A percentile compares a stretch with the other conserved stretches of the same genome.
phyloP scores from a whole-genome alignment of 2,329 filamentous ascomycete genomes.

The Penicillium sp. region DNA sequence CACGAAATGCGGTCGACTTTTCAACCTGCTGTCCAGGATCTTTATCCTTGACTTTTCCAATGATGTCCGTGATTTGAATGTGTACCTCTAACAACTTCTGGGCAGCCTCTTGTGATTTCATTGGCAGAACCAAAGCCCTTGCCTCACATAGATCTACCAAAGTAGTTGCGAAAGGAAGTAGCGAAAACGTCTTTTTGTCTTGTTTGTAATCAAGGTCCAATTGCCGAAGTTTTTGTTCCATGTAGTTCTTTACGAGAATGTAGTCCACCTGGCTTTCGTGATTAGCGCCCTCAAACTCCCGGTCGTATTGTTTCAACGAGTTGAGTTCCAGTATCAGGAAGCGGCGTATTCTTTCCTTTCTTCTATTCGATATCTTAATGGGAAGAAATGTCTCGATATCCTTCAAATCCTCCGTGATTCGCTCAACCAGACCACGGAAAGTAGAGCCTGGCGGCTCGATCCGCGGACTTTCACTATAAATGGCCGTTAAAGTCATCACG shows the following conservation, averaged over 20 bases:
- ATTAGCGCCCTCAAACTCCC: conserved; percentile 37
- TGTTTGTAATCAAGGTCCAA: conserved; percentile 44
- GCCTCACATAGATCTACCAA: conserved; percentile 54
- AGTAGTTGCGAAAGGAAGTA: conserved; percentile 52
- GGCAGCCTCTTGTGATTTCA: conserved; percentile 52
- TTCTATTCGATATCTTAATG: conserved; percentile 50
- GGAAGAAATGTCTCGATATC: conserved; percentile 57
- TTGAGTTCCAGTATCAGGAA: conserved; percentile 52
- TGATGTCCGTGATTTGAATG: conserved; percentile 38
- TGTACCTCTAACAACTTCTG: conserved; percentile 44
- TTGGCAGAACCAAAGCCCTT: conserved; percentile 50
- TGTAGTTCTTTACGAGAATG: conserved; percentile 53
- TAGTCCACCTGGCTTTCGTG: conserved; percentile 41
- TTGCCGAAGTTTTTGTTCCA: conserved; percentile 37
- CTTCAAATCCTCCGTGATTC: conserved; percentile 51
- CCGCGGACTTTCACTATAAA: background rate
- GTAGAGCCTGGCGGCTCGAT: conserved; percentile 8
- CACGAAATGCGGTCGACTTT: conserved; percentile 53
- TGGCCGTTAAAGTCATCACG: background rate
- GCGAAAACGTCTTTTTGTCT: conserved; percentile 31
- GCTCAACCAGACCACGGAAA: conserved; percentile 49
- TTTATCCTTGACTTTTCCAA: conserved; percentile 39
- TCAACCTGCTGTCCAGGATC: conserved; percentile 18
- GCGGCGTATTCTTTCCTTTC: conserved; percentile 44
- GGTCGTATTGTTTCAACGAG: conserved; percentile 31